phyloP scores from a whole-genome alignment of 768 basidiomycete genomes.

The Tephrocybe sp. region DNA sequence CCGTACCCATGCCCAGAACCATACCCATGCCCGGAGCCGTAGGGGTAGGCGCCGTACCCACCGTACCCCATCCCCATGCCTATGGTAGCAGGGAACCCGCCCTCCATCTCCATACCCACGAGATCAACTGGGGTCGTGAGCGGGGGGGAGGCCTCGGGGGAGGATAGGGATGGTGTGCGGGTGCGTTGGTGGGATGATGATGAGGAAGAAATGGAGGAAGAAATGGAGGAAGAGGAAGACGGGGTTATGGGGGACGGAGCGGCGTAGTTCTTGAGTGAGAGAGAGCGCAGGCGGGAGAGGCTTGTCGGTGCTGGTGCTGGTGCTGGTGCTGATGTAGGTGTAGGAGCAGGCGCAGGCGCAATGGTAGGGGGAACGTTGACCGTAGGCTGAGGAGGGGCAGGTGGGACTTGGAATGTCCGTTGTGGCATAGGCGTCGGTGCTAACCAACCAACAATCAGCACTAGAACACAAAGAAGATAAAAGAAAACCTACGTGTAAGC shows the following conservation, averaged over 20 bases:
- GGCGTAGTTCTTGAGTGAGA: constrained; percentile 50
- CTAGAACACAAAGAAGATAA: not conserved
- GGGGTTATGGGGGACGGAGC: constrained; percentile 29
- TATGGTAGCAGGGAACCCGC: constrained; percentile 11
- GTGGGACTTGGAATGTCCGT: too few species aligned
- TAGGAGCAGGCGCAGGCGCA: not conserved
- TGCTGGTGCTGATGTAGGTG: constrained; percentile 8
- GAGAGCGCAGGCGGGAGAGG: constrained; percentile 29
- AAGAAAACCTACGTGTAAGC: not conserved
- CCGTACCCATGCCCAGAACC: constrained; percentile 6
- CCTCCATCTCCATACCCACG: constrained; percentile 5
- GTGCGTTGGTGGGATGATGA: not conserved
- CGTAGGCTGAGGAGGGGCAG: too few species aligned
- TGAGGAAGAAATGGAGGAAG: not conserved
- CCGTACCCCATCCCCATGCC: constrained; percentile 1
- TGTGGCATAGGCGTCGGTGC: too few species aligned
- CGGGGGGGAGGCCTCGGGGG: not conserved
- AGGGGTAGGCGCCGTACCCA: not conserved
- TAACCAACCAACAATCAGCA: too few species aligned
- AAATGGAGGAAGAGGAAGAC: not conserved
- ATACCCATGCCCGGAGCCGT: constrained; percentile 1
- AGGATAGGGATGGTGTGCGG: constrained; percentile 3
- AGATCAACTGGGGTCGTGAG: constrained; percentile 12
- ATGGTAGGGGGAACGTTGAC: not conserved
- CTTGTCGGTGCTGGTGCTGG: constrained; percentile 20